Base-by-base conservation (phyloP, 176 grass and related monocot genomes). In the Triticum turgidum region DNA sequence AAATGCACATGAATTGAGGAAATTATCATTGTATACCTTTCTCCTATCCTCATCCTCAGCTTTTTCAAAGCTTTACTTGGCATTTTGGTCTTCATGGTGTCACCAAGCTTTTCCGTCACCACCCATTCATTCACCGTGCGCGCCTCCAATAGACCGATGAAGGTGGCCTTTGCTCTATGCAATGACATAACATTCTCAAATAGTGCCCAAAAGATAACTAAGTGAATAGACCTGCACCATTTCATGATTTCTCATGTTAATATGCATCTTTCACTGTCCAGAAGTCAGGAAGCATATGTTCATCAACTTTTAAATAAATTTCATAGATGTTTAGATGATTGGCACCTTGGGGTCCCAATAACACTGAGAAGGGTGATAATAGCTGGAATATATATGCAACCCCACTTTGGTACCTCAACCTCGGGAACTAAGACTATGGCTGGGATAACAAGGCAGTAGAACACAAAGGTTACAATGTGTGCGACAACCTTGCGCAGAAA, bases 101-200 rank as follows among this genome's bases (percentile, higher is more conserved):
- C 91, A 13, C 91, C 93, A 75, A 89, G 83, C 72, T 95, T 95
- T 85, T 93, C 88, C 15, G 93, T 95, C 83, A 95, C 93, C 82
- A 95, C 90, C 90, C 93, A 95, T 81, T 95, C 86, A 20, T 95
- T 95, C 52, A 90, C 93, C 68, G 88, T 84, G 63, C 81, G 86
- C 32, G 86, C 84, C 87, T 95, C 93, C 47, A 95, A 59, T 51
- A 95, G 76, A 9, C 90, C 90, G 2, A 92, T 95, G 33, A 95
- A 84, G 56, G 93, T 95, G 52, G 93, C 90, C 66, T 91, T 95
- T 35, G 45, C 90, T 91, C 93, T 95, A 69, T 95, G 93, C 65
- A 95, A 69, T n/a, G 93, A 95, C 93, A 95, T 95, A 21, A 92
- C 88, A 82, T 95, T 95, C 88, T 95, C 93, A 37, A 95, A 95